Percentiles rank a stretch among this genome's conserved stretches.
Evolutionary conservation across 139 green algal species (phyloP).

Genomic region (Micractinium sp.): DNA sequence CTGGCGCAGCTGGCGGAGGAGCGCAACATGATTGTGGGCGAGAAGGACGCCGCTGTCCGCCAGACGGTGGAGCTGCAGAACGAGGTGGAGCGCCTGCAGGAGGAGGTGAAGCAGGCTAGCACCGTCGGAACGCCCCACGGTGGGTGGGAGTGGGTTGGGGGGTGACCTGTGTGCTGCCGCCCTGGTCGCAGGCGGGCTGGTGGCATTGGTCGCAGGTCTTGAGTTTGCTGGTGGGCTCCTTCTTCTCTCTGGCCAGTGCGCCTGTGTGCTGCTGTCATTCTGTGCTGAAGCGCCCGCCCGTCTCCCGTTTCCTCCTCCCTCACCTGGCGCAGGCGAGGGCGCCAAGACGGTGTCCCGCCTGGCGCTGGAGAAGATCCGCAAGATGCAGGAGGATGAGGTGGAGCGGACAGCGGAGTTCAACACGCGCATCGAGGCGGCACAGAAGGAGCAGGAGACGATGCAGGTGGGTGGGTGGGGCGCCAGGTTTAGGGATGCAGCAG

Average conservation of each 20-base stretch:
- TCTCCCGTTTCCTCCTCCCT: neutral
- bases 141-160: neutral
- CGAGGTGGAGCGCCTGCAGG: slow-evolving; percentile 11
- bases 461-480: neutral
- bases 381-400: slow-evolving; percentile 20
- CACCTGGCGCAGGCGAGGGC: slow-evolving; percentile 4
- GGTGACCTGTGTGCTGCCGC: neutral
- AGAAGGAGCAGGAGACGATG: neutral
- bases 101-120: slow-evolving; percentile 22
- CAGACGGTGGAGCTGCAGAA: slow-evolving; percentile 22
- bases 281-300: neutral
- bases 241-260: too few species aligned
- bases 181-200: neutral
- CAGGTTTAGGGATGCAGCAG: neutral
- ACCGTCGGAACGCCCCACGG: slow-evolving; percentile 14
- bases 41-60: slow-evolving; percentile 18
- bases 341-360: slow-evolving; percentile 34
- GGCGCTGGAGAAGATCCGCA: slow-evolving; percentile 14
- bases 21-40: neutral
- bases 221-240: too few species aligned
- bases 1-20: slow-evolving; percentile 10
- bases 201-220: neutral
- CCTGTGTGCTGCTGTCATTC: neutral
- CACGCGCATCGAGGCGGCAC: neutral
- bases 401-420: neutral